Evolutionary conservation across 116 monocot species (phyloP).

Genomic region (Trichopus zeylanicus): DNA sequence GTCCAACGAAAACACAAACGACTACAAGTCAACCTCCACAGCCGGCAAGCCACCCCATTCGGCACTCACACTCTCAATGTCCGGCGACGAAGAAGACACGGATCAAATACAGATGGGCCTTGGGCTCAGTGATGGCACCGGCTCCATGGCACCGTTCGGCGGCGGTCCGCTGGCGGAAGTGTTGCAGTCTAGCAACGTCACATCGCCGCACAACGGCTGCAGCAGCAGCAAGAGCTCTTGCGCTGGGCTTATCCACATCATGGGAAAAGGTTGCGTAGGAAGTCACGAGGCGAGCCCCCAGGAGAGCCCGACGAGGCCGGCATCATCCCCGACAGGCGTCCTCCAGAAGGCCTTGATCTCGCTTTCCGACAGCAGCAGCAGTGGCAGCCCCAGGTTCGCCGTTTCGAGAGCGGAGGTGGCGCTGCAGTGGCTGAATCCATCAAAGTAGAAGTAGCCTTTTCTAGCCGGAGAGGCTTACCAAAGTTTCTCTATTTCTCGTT

Average conservation of each 20-base stretch:
- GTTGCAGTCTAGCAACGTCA: too few species aligned
- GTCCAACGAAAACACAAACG: slow-evolving; percentile 25
- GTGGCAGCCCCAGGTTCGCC: too few species aligned
- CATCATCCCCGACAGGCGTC: slow-evolving; percentile 33
- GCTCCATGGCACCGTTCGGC: too few species aligned
- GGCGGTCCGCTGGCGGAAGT: slow-evolving; percentile 44
- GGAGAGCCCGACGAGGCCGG: slow-evolving; percentile 16
- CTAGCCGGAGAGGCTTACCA: too few species aligned
- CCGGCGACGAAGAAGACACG: background rate
- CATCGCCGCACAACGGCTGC: too few species aligned
- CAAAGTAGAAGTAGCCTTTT: too few species aligned
- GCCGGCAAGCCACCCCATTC: slow-evolving; percentile 13
- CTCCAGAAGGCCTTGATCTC: slow-evolving; percentile 36
- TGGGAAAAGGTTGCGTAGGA: slow-evolving; percentile 10
- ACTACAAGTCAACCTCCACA: background rate
- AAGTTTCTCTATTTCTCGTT: too few species aligned
- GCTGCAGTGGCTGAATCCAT: too few species aligned
- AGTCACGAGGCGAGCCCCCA: slow-evolving; percentile 14
- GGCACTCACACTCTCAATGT: slow-evolving; percentile 33
- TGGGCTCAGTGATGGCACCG: slow-evolving; percentile 6
- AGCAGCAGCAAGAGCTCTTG: background rate
- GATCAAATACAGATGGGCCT: slow-evolving; percentile 26
- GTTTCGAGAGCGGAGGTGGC: too few species aligned
- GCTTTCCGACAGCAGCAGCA: slow-evolving; percentile 35
- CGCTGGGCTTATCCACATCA: slow-evolving; percentile 9